phyloP scores from a whole-genome alignment of 192 early-diverging fungal genomes.

The Entophlyctis luteolus region DNA sequence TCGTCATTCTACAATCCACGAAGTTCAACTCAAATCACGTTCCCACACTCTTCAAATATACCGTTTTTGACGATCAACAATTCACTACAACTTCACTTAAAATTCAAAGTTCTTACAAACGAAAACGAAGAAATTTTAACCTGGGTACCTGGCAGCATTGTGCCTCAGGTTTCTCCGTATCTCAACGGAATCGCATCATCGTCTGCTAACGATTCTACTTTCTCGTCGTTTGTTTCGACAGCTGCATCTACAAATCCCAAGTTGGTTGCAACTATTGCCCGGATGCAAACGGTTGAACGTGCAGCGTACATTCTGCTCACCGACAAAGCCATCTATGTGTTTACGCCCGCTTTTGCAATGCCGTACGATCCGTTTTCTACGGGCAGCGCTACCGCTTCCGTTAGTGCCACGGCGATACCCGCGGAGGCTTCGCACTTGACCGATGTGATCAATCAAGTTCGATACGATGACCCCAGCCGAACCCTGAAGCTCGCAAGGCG shows the following conservation, averaged over 20 bases:
- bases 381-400: background rate
- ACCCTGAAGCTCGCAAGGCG: slow-evolving; percentile 30
- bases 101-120: slow-evolving; percentile 36
- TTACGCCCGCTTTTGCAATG: slow-evolving; percentile 40
- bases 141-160: slow-evolving; percentile 41
- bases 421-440: slow-evolving; percentile 6
- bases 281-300: slow-evolving; percentile 29
- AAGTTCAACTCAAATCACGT: background rate
- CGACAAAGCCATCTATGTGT: slow-evolving; percentile 39
- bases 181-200: slow-evolving; percentile 17
- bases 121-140: slow-evolving; percentile 40
- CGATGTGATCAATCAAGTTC: slow-evolving; percentile 27
- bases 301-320: slow-evolving; percentile 47
- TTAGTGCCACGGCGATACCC: background rate
- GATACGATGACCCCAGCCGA: slow-evolving; percentile 37
- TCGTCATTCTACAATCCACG: background rate
- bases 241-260: background rate
- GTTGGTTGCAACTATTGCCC: background rate
- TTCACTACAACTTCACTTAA: slow-evolving; percentile 46
- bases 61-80: slow-evolving; percentile 49
- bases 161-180: slow-evolving; percentile 36
- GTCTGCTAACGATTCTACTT: background rate
- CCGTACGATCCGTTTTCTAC: slow-evolving; percentile 28
- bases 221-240: background rate
- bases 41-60: slow-evolving; percentile 43